Percentiles rank a stretch among this genome's conserved stretches.
These are phyloP conservation scores for Candida caryicola DNA, from an alignment of 805 yeast genomes.

Conservation along the genomic window DNA sequence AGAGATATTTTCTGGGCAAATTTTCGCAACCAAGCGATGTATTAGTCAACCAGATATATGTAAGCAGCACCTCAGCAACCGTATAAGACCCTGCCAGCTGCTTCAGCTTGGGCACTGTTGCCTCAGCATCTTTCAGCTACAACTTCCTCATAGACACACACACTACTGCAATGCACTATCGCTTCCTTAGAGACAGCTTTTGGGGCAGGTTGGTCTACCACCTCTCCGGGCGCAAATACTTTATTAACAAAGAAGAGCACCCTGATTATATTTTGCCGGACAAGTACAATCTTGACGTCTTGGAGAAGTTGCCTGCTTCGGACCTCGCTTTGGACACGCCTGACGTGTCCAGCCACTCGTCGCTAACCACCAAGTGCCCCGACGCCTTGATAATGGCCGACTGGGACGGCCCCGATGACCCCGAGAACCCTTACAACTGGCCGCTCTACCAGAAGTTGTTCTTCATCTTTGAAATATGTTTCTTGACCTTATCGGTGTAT, in stretches of 20 bases:
- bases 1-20: too few species aligned
- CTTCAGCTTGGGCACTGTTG: too few species aligned
- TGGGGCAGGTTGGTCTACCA: conserved; percentile 28
- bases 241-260: conserved; percentile 17
- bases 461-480: conserved; percentile 37
- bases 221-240: conserved; percentile 23
- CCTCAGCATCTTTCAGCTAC: too few species aligned
- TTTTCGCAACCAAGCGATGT: too few species aligned
- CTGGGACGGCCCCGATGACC: conserved; percentile 47
- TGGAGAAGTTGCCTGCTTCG: too few species aligned
- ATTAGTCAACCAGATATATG: too few species aligned
- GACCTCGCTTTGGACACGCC: too few species aligned
- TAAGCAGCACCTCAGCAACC: too few species aligned
- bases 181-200: conserved; percentile 31
- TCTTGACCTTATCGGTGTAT: conserved; percentile 50
- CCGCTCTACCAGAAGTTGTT: conserved; percentile 36
- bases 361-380: too few species aligned
- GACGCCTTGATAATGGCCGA: conserved; percentile 15
- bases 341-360: too few species aligned
- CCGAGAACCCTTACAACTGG: conserved; percentile 61
- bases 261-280: conserved; percentile 17
- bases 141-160: neutral
- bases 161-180: neutral
- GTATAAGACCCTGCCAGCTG: too few species aligned
- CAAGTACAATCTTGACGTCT: conserved; percentile 11